These are phyloP conservation scores for Zostera marina DNA, from an alignment of 116 monocot species.

Conservation along the genomic window DNA sequence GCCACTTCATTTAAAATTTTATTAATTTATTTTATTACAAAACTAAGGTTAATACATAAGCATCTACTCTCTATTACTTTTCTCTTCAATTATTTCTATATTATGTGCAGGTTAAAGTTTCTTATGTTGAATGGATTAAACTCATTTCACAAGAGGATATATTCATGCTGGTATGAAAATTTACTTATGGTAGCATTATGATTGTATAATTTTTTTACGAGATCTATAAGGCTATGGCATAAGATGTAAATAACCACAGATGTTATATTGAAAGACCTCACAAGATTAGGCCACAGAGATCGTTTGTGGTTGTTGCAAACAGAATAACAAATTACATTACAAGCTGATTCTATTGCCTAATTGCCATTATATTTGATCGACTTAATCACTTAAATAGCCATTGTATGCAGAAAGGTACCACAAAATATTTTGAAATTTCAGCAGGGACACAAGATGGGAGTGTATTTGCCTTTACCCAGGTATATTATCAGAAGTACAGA, in stretches of 20 bases:
- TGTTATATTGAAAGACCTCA: too few species aligned
- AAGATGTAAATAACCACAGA: too few species aligned
- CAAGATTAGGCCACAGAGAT: too few species aligned
- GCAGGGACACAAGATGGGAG: constrained; percentile 65
- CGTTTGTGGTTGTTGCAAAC: too few species aligned
- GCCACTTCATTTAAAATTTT: too few species aligned
- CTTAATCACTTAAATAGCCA: not conserved
- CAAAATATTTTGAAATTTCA: constrained; percentile 40
- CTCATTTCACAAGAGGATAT: constrained; percentile 51
- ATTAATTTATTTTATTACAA: too few species aligned
- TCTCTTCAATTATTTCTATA: not conserved
- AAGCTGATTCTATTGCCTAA: too few species aligned
- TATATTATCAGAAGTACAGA: constrained; percentile 6
- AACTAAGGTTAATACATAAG: too few species aligned
- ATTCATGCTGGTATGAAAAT: constrained; percentile 13
- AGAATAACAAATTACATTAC: too few species aligned
- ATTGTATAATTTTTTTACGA: too few species aligned
- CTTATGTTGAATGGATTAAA: constrained; percentile 86
- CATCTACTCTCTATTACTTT: too few species aligned
- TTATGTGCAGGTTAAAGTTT: constrained; percentile 51
- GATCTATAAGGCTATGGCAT: too few species aligned
- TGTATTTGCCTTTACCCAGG: constrained; percentile 71
- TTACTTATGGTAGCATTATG: constrained; percentile 32
- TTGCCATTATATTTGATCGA: not conserved
- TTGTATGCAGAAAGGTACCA: constrained; percentile 53